These are phyloP conservation scores for Nothophytophthora sp. DNA, from an alignment of 352 stramenopile genomes.

Conservation along the genomic window DNA sequence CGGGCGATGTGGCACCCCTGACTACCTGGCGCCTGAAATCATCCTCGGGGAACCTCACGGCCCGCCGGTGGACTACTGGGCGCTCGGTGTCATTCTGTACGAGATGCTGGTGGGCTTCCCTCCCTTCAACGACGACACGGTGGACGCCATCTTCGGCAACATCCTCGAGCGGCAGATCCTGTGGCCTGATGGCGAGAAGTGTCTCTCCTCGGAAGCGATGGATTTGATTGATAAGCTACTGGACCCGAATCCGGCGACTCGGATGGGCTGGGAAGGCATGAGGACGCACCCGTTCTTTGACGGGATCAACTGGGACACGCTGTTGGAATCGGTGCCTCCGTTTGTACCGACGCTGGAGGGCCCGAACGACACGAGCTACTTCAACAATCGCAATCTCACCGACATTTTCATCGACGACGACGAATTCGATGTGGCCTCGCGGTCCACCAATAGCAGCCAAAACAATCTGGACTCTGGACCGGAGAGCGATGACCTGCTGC, in stretches of 20 bases:
- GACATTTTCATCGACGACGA: conserved; percentile 87
- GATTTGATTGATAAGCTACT: conserved; percentile 85
- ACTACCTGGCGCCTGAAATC: conserved; percentile 91
- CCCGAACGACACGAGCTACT: conserved; percentile 89
- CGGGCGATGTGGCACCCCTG: conserved; percentile 81
- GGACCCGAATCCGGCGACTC: conserved; percentile 62
- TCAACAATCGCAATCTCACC: conserved; percentile 88
- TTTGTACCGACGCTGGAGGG: conserved; percentile 89
- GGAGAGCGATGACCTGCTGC: conserved; percentile 22
- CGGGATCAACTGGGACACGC: conserved; percentile 81
- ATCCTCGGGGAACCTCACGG: conserved; percentile 71
- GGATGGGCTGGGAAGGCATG: conserved; percentile 71
- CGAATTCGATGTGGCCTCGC: conserved; percentile 59
- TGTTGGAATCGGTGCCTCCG: conserved; percentile 75
- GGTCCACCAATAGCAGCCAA: conserved; percentile 33
- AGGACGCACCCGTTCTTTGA: conserved; percentile 70
- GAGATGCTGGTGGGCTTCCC: conserved; percentile 90
- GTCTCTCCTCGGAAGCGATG: conserved; percentile 76
- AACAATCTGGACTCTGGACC: conserved; percentile 27
- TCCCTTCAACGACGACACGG: conserved; percentile 89
- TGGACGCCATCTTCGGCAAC: conserved; percentile 88
- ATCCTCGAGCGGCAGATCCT: conserved; percentile 84
- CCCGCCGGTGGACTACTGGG: conserved; percentile 88
- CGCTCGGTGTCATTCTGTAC: conserved; percentile 91
- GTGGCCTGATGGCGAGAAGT: conserved; percentile 89